Base-by-base conservation (phyloP, 176 grass and related monocot genomes). In the Raddia distichophylla region DNA sequence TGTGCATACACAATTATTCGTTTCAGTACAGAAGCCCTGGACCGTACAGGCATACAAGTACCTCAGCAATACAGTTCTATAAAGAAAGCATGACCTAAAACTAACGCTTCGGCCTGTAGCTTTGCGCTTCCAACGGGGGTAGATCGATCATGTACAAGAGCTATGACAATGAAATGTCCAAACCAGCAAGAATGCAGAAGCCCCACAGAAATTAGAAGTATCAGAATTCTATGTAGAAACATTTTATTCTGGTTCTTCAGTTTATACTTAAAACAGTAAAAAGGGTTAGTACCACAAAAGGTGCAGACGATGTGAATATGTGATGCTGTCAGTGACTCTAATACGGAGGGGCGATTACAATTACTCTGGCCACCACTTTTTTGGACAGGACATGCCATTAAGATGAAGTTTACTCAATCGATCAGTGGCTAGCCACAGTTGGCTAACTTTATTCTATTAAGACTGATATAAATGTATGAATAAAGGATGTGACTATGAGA, bases 121-220 rank as follows among this genome's bases (percentile, higher is more conserved):
- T 65, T 55, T 14, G 40, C 15, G 48, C 10, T 60, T 60, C 27
- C 27, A 27, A 27, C 27, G 27, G 27, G 27, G 27, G 27, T 27
- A 27, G 27, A 27, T 27, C 27, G 27, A 27, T 27, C 27, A 27
- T 27, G 27, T 27, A 27, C 27, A 27, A 27, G 27, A 27, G 57
- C 8, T 71, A 55, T 64, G 67, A 32, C 75, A 85, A 72, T 75
- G 60, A 74, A 4, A 65, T 11, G 27, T 86, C 58, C 20, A 66
- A 49, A 58, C 47, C 27, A 22, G 35, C 20, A 74, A 58, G 5
- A 52, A 73, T 16, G 60, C 42, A 56, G 46, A 74, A 44, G 57
- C 11, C 5, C n/a, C 14, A 7, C 75, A 55, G 27, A 27, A 27
- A 27, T 27, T 27, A 27, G 27, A 27, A 27, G 27, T 27, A 27